Evolutionary conservation across 139 green algal species (phyloP), one percentile per base, ranked within the genome.

Genomic region (Chlamydomonas schloesseri): DNA sequence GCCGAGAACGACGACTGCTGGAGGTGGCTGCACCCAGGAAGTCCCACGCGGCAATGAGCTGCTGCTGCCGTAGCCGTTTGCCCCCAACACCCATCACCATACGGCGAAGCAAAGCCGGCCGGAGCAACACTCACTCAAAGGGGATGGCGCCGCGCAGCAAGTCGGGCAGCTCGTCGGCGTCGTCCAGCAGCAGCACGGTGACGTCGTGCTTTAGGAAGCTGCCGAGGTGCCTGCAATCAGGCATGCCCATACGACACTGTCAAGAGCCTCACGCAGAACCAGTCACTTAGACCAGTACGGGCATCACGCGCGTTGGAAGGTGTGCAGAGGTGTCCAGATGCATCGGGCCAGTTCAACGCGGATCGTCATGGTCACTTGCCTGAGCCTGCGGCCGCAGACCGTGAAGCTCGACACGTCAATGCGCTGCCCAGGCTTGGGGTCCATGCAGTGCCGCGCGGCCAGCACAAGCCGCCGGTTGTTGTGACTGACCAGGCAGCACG

Each of bases 121-220:
- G 42, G 55, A 24, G 18, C 55, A 34, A 11, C 33, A 74, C 71
- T 77, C 71, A 77, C 71, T 37, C 20, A 42, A 77, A 77, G 71
- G 71, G 71, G 71, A 36, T 77, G 33, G 71, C 37, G 15, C 26
- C 26, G 37, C 42, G 71, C 42, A 77, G 71, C 71, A 62, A 46
- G 71, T n/a, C 69, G 26, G 69, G 69, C 69, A 74, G 69, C 69
- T 74, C 34, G 18, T 3, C 55, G 21, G 2, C 15, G 71, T 77
- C 71, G 42, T 77, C 71, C 71, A 77, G 71, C 42, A 77, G 42
- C 71, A 77, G 71, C 71, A 77, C 42, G 37, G 71, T 62, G 42
- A 58, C 71, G 71, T 77, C 71, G 71, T 77, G 17, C 71, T 31
- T 31, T 29, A 15, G 69, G 69, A 74, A 74, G 69, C 69, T 74